Conservation (phyloP, 768 basidiomycete species). For the Vararia minispora region DNA sequence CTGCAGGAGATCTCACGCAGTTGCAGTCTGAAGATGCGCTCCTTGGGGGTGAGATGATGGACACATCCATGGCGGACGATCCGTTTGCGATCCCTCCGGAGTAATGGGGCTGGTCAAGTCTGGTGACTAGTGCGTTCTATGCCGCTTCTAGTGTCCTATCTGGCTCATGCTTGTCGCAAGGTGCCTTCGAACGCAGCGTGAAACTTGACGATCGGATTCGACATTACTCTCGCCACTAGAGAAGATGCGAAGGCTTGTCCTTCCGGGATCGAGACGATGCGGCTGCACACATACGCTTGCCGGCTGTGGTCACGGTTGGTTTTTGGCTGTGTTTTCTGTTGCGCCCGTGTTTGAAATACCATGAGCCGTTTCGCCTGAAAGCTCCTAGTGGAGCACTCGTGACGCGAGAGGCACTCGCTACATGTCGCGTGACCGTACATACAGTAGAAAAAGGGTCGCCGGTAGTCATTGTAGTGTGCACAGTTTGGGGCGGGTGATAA, state of each 20-base stretch:
- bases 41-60: constrained; percentile 51
- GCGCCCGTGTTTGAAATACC: too few relatives aligned
- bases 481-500: neutral
- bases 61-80: constrained; percentile 34
- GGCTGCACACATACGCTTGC: too few relatives aligned
- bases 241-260: too few relatives aligned
- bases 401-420: too few relatives aligned
- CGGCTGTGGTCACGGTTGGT: too few relatives aligned
- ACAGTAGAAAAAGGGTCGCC: constrained; percentile 21
- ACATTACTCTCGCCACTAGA: too few relatives aligned
- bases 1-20: constrained; percentile 42
- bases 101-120: neutral
- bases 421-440: constrained; percentile 24
- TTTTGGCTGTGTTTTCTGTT: too few relatives aligned
- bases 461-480: neutral
- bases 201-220: constrained; percentile 20
- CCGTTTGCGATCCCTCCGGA: constrained; percentile 34
- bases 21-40: constrained; percentile 41
- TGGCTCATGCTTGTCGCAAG: constrained; percentile 8
- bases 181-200: constrained; percentile 4
- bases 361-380: too few relatives aligned
- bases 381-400: too few relatives aligned
- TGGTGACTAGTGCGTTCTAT: neutral
- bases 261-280: too few relatives aligned
- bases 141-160: constrained; percentile 15